phyloP scores from a whole-genome alignment of 306 rosid genomes.

The Medicago truncatula region MtrunA17r5.0-ANR NC_053044.1:36987001-36987500 shows the following conservation, averaged over 20 bases:
- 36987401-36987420: constrained; percentile 77
- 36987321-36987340: constrained; percentile 95
- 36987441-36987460: background rate
- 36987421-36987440: constrained; percentile 78
- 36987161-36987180: constrained; percentile 58
- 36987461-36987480: too few relatives aligned
- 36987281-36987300: constrained; percentile 70
- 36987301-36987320: constrained; percentile 88
- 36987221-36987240: background rate
- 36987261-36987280: background rate
- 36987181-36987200: constrained; percentile 14
- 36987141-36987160: constrained; percentile 72
- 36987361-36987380: constrained; percentile 77
- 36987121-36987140: constrained; percentile 93
- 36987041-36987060: too few relatives aligned
- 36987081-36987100: constrained; percentile 60
- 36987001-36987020: background rate
- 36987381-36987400: constrained; percentile 76
- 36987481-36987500: too few relatives aligned
- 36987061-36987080: background rate
- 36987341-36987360: constrained; percentile 92
- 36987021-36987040: too few relatives aligned
- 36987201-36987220: background rate
- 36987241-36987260: background rate
- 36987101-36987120: constrained; percentile 95